Evolutionary conservation across 176 grass and related monocot species (phyloP).

Genomic region (Poa annua): DNA sequence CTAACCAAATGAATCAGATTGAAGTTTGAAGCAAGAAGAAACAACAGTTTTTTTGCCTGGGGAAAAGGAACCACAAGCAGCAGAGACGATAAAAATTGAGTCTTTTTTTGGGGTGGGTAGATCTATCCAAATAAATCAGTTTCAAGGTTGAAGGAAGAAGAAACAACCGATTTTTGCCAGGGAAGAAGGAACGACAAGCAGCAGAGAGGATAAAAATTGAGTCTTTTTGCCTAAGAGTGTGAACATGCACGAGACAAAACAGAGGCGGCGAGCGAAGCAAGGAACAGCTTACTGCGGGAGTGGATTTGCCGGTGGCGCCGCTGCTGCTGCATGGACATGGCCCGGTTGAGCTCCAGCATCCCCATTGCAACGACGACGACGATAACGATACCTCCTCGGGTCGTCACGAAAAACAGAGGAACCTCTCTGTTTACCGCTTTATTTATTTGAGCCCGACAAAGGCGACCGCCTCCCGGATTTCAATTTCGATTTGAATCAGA

Average conservation of each 20-base stretch:
- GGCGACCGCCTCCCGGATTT: background rate
- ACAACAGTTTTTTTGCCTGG: background rate
- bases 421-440: background rate
- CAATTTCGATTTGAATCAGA: background rate
- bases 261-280: background rate
- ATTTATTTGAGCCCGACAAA: too few species aligned
- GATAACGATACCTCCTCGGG: background rate
- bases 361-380: background rate
- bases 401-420: background rate
- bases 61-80: background rate
- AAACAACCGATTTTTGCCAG: background rate
- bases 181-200: background rate
- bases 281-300: background rate
- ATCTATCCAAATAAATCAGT: background rate
- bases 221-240: background rate
- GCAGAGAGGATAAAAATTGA: too few species aligned
- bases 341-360: background rate
- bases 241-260: background rate
- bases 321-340: background rate
- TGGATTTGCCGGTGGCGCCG: conserved; percentile 3
- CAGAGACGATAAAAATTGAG: too few species aligned
- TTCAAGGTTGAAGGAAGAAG: background rate
- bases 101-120: background rate
- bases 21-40: background rate
- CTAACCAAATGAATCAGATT: background rate